Evolutionary conservation across 495 filamentous ascomycete species (phyloP), one percentile per base, ranked within the genome.

Genomic region (Aspergillus hancockii): DNA sequence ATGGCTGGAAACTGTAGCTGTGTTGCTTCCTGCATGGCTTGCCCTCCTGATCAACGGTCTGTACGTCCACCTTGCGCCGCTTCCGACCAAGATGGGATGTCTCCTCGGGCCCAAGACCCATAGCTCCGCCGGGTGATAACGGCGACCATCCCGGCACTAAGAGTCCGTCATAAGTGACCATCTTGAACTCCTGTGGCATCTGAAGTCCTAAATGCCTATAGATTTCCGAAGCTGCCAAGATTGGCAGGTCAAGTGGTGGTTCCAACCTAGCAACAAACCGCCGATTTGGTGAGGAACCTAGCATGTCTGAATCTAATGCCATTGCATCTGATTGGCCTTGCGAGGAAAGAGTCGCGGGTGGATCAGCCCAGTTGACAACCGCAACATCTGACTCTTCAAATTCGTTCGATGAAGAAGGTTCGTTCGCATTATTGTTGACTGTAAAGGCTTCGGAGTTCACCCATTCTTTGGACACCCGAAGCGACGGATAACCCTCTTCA

Each of bases 241-340:
- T 80, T 0, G 93, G 88, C 47, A 97, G 73, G 9, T 90, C 81
- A 13, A 98, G 70, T 0, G 92, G 90, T 6, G 94, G 94, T 52
- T 97, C 89, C 32, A 98, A 84, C 30, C 81, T 88, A 3, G 90
- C 92, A 41, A 89, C 81, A 70, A 98, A 98, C 19, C 88, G 85
- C 43, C 92, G 86, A 32, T 93, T 85, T 0, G 91, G 88, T 12
- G 88, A 75, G 47, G 67, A 68, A 21, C 74, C 79, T 1, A 81
- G 49, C 72, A 77, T 77, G 62, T 67, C 68, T 9, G 74, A 71
- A 32, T 82, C 78, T 21, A 81, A 61, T 8, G 66, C 70, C 74
- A 82, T 82, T 6, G 76, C 71, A 55, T 78, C 79, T n/a, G 68
- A 64, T 16, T 75, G 66, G 36, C 64, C 57, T 22, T 71, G 67